phyloP scores from a whole-genome alignment of 805 yeast species.

The Hanseniaspora meyeri region DNA sequence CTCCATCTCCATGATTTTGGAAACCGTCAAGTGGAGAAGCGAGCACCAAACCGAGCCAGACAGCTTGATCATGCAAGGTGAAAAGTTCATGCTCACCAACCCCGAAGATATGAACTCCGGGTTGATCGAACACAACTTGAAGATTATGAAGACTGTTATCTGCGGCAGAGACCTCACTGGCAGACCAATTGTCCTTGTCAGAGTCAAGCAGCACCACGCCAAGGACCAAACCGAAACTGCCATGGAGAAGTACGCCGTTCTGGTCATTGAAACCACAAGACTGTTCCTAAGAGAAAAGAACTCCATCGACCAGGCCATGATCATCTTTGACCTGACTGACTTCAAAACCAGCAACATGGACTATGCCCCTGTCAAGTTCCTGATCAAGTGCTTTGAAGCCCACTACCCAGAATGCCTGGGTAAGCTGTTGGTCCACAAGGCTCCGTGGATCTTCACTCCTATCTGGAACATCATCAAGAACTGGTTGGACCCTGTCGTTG shows the following conservation, averaged over 20 bases:
- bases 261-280: conserved; percentile 72
- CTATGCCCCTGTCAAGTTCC: conserved; percentile 77
- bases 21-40: conserved; percentile 66
- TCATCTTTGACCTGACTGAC: conserved; percentile 75
- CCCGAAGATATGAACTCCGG: conserved; percentile 28
- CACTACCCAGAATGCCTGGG: conserved; percentile 94
- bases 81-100: conserved; percentile 43
- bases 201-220: conserved; percentile 66
- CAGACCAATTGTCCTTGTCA: conserved; percentile 70
- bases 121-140: conserved; percentile 30
- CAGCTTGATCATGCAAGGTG: conserved; percentile 56
- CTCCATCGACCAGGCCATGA: conserved; percentile 58
- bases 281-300: conserved; percentile 54
- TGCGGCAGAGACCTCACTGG: conserved; percentile 61
- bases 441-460: conserved; percentile 94
- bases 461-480: conserved; percentile 86
- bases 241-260: conserved; percentile 60
- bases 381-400: conserved; percentile 82
- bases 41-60: conserved; percentile 43
- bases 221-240: conserved; percentile 57
- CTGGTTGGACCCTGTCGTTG: conserved; percentile 96
- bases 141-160: conserved; percentile 57
- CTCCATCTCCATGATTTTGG: conserved; percentile 57
- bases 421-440: conserved; percentile 70
- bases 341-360: conserved; percentile 90